A percentile compares a stretch with the other conserved stretches of the same genome.
Conservation (phyloP, 2,329 filamentous ascomycete genomes). For the Calonectria pseudoreteaudii region DNA sequence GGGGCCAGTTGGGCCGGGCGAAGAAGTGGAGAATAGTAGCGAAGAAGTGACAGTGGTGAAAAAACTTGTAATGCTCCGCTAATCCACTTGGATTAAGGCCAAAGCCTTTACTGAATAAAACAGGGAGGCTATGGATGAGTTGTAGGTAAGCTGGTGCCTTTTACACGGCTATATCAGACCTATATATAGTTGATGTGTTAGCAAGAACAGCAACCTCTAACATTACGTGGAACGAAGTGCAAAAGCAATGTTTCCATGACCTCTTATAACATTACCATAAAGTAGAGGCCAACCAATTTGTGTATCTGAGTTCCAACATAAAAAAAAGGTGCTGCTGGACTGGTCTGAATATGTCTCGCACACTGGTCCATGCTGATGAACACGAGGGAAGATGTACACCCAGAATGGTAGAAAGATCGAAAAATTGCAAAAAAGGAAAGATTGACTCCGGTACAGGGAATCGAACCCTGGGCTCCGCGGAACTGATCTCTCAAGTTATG, state of each 20-base stretch:
- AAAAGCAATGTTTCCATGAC: too few relatives aligned
- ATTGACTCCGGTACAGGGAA: neutral
- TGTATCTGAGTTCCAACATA: too few relatives aligned
- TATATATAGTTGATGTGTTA: neutral
- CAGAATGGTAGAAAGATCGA: neutral
- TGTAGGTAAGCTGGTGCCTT: neutral
- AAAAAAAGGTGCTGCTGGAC: neutral
- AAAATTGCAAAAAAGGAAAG: neutral
- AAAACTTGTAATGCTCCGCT: neutral
- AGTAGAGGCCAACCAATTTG: neutral
- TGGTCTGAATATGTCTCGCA: neutral
- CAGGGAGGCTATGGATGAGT: neutral
- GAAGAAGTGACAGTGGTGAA: neutral
- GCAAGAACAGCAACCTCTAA: neutral
- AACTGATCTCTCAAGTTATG: slow-evolving; percentile 34
- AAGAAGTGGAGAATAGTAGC: neutral
- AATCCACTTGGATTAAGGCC: neutral
- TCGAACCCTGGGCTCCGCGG: slow-evolving; percentile 41
- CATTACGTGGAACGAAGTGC: too few relatives aligned
- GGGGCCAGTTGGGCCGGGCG: neutral
- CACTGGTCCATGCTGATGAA: too few relatives aligned
- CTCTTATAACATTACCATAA: too few relatives aligned
- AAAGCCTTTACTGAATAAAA: neutral
- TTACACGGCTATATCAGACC: neutral
- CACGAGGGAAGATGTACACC: neutral